Evolutionary conservation across 2,329 filamentous ascomycete genomes (phyloP).

Genomic region (Penicillium sp.): DNA sequence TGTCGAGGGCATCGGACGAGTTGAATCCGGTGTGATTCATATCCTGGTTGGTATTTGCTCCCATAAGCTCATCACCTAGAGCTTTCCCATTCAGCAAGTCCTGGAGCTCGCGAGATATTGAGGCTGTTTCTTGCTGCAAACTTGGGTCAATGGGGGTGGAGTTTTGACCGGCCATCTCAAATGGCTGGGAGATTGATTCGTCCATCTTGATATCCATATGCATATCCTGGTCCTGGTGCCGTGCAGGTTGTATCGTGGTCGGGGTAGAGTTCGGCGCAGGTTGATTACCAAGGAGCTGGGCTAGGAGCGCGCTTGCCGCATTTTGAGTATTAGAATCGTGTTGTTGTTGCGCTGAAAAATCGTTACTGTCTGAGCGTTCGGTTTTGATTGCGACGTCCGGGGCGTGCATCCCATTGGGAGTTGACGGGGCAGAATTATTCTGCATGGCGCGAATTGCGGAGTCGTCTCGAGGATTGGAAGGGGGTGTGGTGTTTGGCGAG

Average conservation of each 20-base stretch:
- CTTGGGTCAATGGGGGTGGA: slow-evolving; percentile 7
- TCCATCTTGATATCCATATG: slow-evolving; percentile 15
- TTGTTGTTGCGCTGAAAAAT: slow-evolving; percentile 26
- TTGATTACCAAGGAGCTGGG: slow-evolving; percentile 43
- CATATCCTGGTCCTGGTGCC: slow-evolving; percentile 15
- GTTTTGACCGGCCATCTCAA: slow-evolving; percentile 9
- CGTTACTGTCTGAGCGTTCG: slow-evolving; percentile 28
- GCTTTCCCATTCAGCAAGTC: slow-evolving; percentile 20
- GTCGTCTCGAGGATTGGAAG: slow-evolving; percentile 34
- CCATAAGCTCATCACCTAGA: slow-evolving; percentile 18
- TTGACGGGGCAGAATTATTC: slow-evolving; percentile 37
- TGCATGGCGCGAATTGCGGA: slow-evolving; percentile 42
- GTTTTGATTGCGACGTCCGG: slow-evolving; percentile 34
- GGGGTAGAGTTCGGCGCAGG: slow-evolving; percentile 20
- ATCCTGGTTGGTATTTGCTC: slow-evolving; percentile 10
- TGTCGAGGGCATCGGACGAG: slow-evolving; percentile 28
- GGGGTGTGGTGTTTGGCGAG: slow-evolving; percentile 29
- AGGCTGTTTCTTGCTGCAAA: slow-evolving; percentile 11
- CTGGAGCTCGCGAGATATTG: slow-evolving; percentile 17
- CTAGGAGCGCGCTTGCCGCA: slow-evolving; percentile 43
- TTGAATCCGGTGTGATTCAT: slow-evolving; percentile 9
- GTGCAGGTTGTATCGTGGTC: slow-evolving; percentile 17
- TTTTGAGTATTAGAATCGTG: slow-evolving; percentile 40
- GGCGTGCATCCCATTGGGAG: slow-evolving; percentile 32
- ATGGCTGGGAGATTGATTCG: slow-evolving; percentile 8